These are phyloP conservation scores for Prunus dulcis DNA, from an alignment of 306 rosid genomes.

Conservation along the genomic window DNA sequence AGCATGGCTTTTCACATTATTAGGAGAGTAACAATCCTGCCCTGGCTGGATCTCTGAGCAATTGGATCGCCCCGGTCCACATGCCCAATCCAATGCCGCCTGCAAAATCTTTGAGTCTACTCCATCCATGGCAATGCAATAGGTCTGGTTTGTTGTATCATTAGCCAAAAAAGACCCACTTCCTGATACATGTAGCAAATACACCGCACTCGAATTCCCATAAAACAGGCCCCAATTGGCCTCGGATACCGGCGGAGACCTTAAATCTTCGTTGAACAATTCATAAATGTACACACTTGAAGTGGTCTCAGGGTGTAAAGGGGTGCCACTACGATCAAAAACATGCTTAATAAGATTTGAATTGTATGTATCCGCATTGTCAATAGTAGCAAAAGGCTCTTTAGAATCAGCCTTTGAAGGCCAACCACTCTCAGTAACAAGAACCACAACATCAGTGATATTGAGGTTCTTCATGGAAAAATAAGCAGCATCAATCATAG, in stretches of 20 bases:
- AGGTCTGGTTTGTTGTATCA: constrained; percentile 72
- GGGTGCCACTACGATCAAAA: constrained; percentile 74
- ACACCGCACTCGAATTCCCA: constrained; percentile 61
- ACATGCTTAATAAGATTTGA: constrained; percentile 84
- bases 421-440: constrained; percentile 85
- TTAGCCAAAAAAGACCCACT: constrained; percentile 71
- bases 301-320: constrained; percentile 70
- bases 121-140: constrained; percentile 63
- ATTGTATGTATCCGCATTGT: constrained; percentile 68
- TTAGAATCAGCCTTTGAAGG: constrained; percentile 76
- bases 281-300: constrained; percentile 74
- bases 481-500: constrained; percentile 84
- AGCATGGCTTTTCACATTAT: constrained; percentile 78
- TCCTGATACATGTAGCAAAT: constrained; percentile 75
- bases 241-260: constrained; percentile 78
- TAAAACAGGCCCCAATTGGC: constrained; percentile 83
- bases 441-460: constrained; percentile 61
- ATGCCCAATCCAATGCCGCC: constrained; percentile 88
- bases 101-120: constrained; percentile 68
- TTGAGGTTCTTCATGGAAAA: constrained; percentile 81
- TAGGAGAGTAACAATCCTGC: constrained; percentile 66
- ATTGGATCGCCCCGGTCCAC: constrained; percentile 77
- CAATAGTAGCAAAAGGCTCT: constrained; percentile 73
- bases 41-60: constrained; percentile 90
- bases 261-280: constrained; percentile 71